Percentiles rank a stretch among this genome's conserved stretches.
phyloP scores from a whole-genome alignment of 1,139 yeast species.

The Saccharomycopsis hybrid region DNA sequence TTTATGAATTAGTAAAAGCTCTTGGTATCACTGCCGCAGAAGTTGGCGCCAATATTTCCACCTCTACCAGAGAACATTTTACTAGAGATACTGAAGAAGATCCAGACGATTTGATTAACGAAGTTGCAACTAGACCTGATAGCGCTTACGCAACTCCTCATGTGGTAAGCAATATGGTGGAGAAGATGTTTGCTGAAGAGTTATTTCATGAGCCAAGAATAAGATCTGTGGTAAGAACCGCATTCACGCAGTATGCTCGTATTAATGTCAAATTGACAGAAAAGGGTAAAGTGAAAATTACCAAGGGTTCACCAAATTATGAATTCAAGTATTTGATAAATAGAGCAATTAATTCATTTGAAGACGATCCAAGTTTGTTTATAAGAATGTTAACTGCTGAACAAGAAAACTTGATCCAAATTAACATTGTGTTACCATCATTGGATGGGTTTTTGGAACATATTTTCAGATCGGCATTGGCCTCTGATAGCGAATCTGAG shows the following conservation, averaged over 20 bases:
- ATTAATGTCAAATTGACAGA: conserved; percentile 77
- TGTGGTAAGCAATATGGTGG: conserved; percentile 67
- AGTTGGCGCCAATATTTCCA: conserved; percentile 76
- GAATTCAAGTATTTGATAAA: conserved; percentile 89
- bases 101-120: conserved; percentile 61
- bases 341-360: conserved; percentile 68
- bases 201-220: conserved; percentile 76
- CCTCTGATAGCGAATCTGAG: conserved; percentile 81
- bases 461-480: conserved; percentile 51
- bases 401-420: conserved; percentile 36
- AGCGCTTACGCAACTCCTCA: conserved; percentile 52
- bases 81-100: conserved; percentile 65
- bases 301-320: conserved; percentile 72
- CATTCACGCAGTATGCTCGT: conserved; percentile 60
- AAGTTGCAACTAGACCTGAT: conserved; percentile 44
- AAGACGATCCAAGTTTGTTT: conserved; percentile 69
- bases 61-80: conserved; percentile 65
- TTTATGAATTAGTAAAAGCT: conserved; percentile 64
- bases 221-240: conserved; percentile 66
- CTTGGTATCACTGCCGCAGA: conserved; percentile 75
- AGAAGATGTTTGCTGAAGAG: conserved; percentile 72
- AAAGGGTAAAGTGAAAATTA: conserved; percentile 79
- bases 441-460: conserved; percentile 40
- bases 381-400: conserved; percentile 93
- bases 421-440: conserved; percentile 22